Percentiles rank a stretch among this genome's conserved stretches.
Conservation (phyloP, 768 basidiomycete species). For the Suillus subluteus region DNA sequence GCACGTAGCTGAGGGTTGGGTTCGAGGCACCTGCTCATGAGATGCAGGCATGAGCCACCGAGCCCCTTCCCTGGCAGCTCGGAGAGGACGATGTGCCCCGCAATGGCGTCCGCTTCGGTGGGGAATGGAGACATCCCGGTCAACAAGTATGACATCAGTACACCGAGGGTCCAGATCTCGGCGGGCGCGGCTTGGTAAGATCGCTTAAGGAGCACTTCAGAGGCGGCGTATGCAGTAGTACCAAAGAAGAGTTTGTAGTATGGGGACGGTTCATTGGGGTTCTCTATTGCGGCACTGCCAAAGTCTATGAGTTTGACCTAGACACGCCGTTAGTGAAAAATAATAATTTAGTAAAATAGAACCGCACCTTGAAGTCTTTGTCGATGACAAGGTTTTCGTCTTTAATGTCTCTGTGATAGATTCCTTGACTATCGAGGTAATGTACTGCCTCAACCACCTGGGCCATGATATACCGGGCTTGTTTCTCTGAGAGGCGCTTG, state of each 20-base stretch:
- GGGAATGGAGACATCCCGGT: conserved; percentile 94
- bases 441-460: conserved; percentile 87
- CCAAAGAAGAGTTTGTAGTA: conserved; percentile 86
- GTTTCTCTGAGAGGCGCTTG: conserved; percentile 75
- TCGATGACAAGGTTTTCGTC: conserved; percentile 93
- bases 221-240: conserved; percentile 93
- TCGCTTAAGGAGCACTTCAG: conserved; percentile 88
- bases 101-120: conserved; percentile 77
- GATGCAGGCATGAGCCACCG: conserved; percentile 54
- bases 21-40: conserved; percentile 81
- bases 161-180: conserved; percentile 95
- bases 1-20: conserved; percentile 81
- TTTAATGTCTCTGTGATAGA: conserved; percentile 95
- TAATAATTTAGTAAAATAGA: not conserved
- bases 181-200: conserved; percentile 92
- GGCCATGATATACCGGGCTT: conserved; percentile 81
- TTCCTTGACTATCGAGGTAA: conserved; percentile 80
- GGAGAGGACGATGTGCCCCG: conserved; percentile 61
- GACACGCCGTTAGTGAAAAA: conserved; percentile 18
- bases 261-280: conserved; percentile 63
- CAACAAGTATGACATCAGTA: conserved; percentile 91
- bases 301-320: conserved; percentile 97
- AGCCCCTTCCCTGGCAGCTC: conserved; percentile 41
- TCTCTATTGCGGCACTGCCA: conserved; percentile 81
- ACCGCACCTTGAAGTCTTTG: conserved; percentile 63